A percentile compares a stretch with the other conserved stretches of the same genome.
Conservation (phyloP, 2,329 filamentous ascomycete species). For the Stenocarpella maydis region DNA sequence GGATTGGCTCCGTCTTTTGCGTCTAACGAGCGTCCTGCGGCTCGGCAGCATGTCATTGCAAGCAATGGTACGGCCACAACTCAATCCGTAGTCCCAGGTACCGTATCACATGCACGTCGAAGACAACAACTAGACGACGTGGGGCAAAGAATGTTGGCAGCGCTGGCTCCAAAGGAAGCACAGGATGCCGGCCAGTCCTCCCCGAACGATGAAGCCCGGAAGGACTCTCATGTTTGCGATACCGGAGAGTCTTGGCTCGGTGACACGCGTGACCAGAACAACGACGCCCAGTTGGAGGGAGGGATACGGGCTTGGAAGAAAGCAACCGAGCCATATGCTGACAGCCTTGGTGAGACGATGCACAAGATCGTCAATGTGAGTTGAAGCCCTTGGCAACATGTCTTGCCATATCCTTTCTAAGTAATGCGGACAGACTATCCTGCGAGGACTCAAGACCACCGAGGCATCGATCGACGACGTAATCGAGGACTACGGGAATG, state of each 20-base stretch:
- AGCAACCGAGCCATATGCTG: slow-evolving; percentile 3
- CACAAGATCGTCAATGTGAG: slow-evolving; percentile 34
- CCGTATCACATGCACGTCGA: background rate
- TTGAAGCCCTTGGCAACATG: too few species aligned
- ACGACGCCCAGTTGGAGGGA: background rate
- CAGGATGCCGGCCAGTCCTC: too few species aligned
- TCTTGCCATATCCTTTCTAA: background rate
- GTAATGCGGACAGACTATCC: slow-evolving; percentile 25
- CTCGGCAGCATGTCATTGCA: too few species aligned
- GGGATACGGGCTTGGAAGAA: background rate
- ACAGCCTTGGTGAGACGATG: slow-evolving; percentile 28
- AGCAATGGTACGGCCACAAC: background rate
- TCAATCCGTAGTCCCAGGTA: background rate
- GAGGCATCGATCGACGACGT: slow-evolving; percentile 28
- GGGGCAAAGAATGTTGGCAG: background rate
- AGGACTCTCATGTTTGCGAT: background rate
- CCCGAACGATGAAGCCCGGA: background rate
- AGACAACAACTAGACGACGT: background rate
- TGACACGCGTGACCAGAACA: background rate
- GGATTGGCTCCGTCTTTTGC: too few species aligned
- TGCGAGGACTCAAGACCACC: slow-evolving; percentile 26
- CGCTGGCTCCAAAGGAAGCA: background rate
- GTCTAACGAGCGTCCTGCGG: background rate
- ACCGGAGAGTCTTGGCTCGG: background rate
- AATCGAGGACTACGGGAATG: slow-evolving; percentile 9